These are phyloP conservation scores for Neofusicoccum laricinum DNA, from an alignment of 2,329 filamentous ascomycete species.

Conservation along the genomic window DNA sequence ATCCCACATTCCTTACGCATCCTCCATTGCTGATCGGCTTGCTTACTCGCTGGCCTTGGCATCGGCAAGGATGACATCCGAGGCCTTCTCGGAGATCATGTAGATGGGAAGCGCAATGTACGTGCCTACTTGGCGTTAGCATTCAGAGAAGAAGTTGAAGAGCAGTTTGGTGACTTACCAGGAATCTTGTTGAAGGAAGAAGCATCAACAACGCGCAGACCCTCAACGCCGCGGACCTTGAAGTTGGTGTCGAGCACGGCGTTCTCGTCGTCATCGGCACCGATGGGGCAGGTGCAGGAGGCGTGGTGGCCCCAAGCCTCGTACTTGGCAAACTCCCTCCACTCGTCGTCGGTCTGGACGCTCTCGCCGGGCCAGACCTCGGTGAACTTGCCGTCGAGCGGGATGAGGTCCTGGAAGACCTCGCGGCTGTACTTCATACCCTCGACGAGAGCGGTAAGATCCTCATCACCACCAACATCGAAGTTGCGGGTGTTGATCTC, in stretches of 20 bases:
- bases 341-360: constrained; percentile 42
- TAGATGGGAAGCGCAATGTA: constrained; percentile 53
- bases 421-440: constrained; percentile 53
- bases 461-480: constrained; percentile 48
- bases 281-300: constrained; percentile 55
- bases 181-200: constrained; percentile 56
- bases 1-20: no score
- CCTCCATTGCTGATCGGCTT: no score
- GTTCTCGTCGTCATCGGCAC: constrained; percentile 50
- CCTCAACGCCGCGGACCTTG: constrained; percentile 54
- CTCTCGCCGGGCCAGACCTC: constrained; percentile 43
- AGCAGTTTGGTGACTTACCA: no score
- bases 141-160: no score
- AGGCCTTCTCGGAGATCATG: constrained; percentile 61
- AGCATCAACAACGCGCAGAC: constrained; percentile 62
- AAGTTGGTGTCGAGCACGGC: constrained; percentile 58
- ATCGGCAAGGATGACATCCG: constrained; percentile 39
- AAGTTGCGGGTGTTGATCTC: constrained; percentile 49
- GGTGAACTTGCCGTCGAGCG: constrained; percentile 32
- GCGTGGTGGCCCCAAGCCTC: constrained; percentile 52
- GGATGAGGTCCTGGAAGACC: constrained; percentile 24
- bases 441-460: constrained; percentile 54
- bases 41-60: background rate
- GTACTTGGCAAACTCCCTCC: constrained; percentile 33
- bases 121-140: no score